Conservation (phyloP, 1,139 yeast genomes). For the Suhomyces panamericanus region DNA sequence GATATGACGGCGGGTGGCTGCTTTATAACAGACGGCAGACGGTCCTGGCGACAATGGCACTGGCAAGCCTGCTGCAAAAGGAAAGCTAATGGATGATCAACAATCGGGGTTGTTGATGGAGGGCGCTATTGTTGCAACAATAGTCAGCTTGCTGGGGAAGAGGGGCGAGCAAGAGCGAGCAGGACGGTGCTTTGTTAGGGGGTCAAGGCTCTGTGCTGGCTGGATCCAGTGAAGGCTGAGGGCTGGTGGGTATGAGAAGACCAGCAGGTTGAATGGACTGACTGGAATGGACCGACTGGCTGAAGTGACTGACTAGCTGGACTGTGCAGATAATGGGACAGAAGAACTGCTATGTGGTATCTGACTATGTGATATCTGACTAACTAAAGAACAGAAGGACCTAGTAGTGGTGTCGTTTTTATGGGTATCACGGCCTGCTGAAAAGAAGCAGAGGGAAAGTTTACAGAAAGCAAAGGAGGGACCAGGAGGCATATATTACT, state of each 20-base stretch:
- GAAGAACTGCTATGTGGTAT: no score
- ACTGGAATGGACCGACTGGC: no score
- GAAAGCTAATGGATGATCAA: slow-evolving; percentile 1
- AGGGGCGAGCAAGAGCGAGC: not conserved
- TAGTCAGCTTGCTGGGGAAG: not conserved
- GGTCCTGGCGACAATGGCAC: not conserved
- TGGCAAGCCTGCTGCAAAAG: slow-evolving; percentile 3
- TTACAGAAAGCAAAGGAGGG: no score
- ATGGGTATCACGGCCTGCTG: no score
- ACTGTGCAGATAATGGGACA: no score
- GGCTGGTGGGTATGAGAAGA: no score
- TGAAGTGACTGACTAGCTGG: no score
- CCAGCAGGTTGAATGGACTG: no score
- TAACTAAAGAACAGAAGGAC: no score
- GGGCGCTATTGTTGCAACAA: slow-evolving; percentile 1
- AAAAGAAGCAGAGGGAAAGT: no score
- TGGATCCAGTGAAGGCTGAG: not conserved
- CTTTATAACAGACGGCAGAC: not conserved
- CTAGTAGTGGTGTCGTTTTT: no score
- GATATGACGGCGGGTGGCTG: not conserved
- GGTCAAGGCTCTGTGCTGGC: not conserved
- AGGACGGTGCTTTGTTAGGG: not conserved
- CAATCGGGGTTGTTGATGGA: slow-evolving; percentile 1
- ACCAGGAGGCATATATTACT: slow-evolving; percentile 3
- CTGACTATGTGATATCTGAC: no score